Conservation (phyloP, 2,329 filamentous ascomycete species). For the Fusarium sp. region DNA sequence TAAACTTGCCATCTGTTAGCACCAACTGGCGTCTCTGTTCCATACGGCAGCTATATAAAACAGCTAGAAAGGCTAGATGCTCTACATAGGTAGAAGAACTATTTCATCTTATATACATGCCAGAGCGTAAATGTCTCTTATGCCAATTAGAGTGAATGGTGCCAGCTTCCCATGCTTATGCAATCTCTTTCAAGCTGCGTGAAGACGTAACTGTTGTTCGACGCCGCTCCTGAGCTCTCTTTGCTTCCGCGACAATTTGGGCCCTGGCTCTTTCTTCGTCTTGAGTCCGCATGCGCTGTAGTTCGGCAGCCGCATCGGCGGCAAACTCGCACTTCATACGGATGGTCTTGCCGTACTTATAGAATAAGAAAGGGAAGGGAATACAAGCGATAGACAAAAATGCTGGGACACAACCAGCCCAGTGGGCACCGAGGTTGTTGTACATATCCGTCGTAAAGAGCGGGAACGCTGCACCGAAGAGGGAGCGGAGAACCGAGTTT, state of each 20-base stretch:
- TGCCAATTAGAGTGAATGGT: too few species aligned
- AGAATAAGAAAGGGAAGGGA: slow-evolving; percentile 81
- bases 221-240: too few species aligned
- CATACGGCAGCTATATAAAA: too few species aligned
- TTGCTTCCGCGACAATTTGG: slow-evolving; percentile 41
- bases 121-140: too few species aligned
- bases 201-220: too few species aligned
- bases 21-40: too few species aligned
- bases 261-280: slow-evolving; percentile 45
- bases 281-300: slow-evolving; percentile 57
- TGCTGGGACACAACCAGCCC: slow-evolving; percentile 78
- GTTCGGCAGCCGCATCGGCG: slow-evolving; percentile 71
- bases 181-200: too few species aligned
- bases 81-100: too few species aligned
- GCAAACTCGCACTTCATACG: slow-evolving; percentile 77
- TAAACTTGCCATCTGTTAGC: too few species aligned
- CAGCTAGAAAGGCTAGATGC: too few species aligned
- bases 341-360: slow-evolving; percentile 73
- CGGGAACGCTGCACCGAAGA: slow-evolving; percentile 79
- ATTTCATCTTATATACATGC: too few species aligned
- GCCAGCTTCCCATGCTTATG: too few species aligned
- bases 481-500: slow-evolving; percentile 75
- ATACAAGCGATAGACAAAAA: slow-evolving; percentile 79
- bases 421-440: slow-evolving; percentile 74
- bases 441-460: slow-evolving; percentile 75